A percentile compares a stretch with the other conserved stretches of the same genome.
Evolutionary conservation across 2,329 filamentous ascomycete genomes (phyloP).

Genomic region (Davidsoniella neocaledoniae): DNA sequence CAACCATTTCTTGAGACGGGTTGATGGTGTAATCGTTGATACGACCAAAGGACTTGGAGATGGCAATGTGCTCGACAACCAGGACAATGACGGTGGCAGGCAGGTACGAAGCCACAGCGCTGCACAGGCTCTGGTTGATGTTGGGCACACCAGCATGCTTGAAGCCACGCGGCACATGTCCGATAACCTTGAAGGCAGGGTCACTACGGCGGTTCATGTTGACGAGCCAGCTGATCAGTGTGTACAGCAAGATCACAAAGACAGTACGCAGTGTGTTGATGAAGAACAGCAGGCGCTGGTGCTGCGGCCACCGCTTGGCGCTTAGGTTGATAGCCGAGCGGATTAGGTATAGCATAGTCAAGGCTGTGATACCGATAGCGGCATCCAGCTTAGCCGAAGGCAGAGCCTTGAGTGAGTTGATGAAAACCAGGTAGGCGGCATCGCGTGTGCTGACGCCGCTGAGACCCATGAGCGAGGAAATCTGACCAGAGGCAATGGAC

Average conservation of each 20-base stretch:
- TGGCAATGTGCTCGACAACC: conserved; percentile 90
- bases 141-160: conserved; percentile 49
- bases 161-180: conserved; percentile 65
- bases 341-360: conserved; percentile 61
- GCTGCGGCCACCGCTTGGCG: conserved; percentile 51
- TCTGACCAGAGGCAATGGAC: conserved; percentile 71
- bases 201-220: conserved; percentile 51
- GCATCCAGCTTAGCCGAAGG: conserved; percentile 56
- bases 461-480: conserved; percentile 69
- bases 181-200: conserved; percentile 58
- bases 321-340: conserved; percentile 46
- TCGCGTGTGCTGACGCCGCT: conserved; percentile 56
- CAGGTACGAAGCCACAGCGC: conserved; percentile 45
- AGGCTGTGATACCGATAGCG: conserved; percentile 70
- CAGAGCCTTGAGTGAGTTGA: conserved; percentile 64
- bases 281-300: conserved; percentile 72
- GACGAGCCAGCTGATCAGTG: conserved; percentile 71
- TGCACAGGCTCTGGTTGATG: conserved; percentile 43
- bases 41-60: conserved; percentile 89
- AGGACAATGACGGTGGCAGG: conserved; percentile 65
- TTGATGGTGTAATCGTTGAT: conserved; percentile 95
- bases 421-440: conserved; percentile 65
- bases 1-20: conserved; percentile 89
- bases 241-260: conserved; percentile 85
- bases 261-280: conserved; percentile 76